Evolutionary conservation across 1,284 basidiomycete species (phyloP).

Genomic region (Volvariella volvacea): DNA sequence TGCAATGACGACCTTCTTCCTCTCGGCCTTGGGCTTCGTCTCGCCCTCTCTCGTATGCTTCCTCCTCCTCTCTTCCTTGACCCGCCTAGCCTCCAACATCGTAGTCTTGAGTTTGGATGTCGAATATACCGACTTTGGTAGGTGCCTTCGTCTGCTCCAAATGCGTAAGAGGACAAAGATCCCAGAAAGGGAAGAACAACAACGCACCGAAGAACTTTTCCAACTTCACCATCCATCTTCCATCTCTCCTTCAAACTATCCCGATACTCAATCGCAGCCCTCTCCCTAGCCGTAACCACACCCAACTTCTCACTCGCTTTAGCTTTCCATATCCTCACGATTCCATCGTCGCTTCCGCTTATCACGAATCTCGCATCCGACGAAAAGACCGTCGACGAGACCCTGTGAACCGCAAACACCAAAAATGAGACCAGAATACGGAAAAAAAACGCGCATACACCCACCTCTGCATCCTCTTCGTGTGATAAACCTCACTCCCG

Average conservation of each 20-base stretch:
- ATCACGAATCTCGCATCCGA: slow-evolving; percentile 91
- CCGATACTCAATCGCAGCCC: slow-evolving; percentile 90
- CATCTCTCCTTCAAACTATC: slow-evolving; percentile 86
- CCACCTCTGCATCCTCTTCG: slow-evolving; percentile 97
- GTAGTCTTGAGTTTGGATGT: slow-evolving; percentile 85
- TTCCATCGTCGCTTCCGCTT: slow-evolving; percentile 95
- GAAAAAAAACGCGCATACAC: too few species aligned
- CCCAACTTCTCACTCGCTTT: slow-evolving; percentile 92
- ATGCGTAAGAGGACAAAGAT: neutral
- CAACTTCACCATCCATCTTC: slow-evolving; percentile 80
- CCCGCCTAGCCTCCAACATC: slow-evolving; percentile 85
- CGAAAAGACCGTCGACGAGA: slow-evolving; percentile 75
- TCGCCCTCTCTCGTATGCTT: slow-evolving; percentile 83
- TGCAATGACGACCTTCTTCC: slow-evolving; percentile 77
- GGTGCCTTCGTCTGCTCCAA: slow-evolving; percentile 62
- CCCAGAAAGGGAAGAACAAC: neutral
- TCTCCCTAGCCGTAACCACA: slow-evolving; percentile 86
- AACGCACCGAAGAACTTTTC: slow-evolving; percentile 73
- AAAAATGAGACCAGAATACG: slow-evolving; percentile 19
- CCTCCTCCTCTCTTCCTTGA: slow-evolving; percentile 91
- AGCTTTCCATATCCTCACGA: slow-evolving; percentile 95
- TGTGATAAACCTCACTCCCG: slow-evolving; percentile 91
- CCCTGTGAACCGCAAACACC: slow-evolving; percentile 29
- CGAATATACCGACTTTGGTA: slow-evolving; percentile 88
- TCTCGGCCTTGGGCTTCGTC: slow-evolving; percentile 87